A percentile compares a stretch with the other conserved stretches of the same genome.
phyloP scores from a whole-genome alignment of 345 rosid species.

The Bretschneidera sinensis region DNA sequence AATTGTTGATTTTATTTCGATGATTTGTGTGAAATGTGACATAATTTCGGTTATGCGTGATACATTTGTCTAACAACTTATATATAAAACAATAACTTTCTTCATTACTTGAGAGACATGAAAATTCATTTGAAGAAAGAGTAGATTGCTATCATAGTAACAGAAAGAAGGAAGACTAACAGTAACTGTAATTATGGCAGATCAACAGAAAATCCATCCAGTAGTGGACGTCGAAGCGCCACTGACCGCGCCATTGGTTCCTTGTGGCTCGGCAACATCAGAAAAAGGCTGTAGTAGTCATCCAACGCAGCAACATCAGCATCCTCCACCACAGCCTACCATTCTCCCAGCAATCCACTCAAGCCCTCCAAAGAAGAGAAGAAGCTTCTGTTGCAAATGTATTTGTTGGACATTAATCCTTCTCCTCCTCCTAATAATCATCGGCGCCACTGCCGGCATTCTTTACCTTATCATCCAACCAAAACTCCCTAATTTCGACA shows the following conservation, averaged over 20 bases:
- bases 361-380: constrained; percentile 23
- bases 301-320: constrained; percentile 6
- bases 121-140: neutral
- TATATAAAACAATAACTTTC: too few species aligned
- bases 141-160: neutral
- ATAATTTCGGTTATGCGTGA: too few species aligned
- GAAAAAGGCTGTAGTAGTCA: constrained; percentile 21
- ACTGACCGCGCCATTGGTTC: constrained; percentile 27
- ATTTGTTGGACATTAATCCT: constrained; percentile 56
- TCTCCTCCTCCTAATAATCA: constrained; percentile 29
- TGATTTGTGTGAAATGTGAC: too few species aligned
- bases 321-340: constrained; percentile 12
- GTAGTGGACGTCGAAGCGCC: constrained; percentile 29
- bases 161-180: neutral
- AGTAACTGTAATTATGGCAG: constrained; percentile 29
- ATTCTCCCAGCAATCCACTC: constrained; percentile 20
- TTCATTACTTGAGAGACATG: neutral
- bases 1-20: too few species aligned
- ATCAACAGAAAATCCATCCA: constrained; percentile 47
- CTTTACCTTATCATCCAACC: constrained; percentile 70
- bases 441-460: constrained; percentile 44
- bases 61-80: neutral
- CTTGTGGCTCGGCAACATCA: constrained; percentile 21
- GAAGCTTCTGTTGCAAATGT: constrained; percentile 61
- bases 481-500: constrained; percentile 64